Conservation (phyloP, 768 basidiomycete genomes). For the Hydnum rufescens region DNA sequence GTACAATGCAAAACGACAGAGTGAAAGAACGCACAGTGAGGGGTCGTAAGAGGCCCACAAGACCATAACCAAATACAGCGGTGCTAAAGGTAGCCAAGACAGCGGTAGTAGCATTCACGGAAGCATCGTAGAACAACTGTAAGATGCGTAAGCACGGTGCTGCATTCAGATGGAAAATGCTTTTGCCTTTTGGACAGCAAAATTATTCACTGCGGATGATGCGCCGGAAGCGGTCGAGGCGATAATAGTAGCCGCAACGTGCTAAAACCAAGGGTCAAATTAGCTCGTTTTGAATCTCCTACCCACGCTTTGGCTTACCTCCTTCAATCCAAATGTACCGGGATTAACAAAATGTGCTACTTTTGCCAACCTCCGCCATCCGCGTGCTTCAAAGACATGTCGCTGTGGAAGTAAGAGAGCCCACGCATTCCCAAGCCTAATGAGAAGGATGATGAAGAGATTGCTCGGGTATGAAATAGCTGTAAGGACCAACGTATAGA, state of each 20-base stretch:
- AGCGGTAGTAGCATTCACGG: constrained; percentile 34
- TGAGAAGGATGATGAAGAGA: constrained; percentile 13
- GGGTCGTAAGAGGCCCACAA: constrained; percentile 38
- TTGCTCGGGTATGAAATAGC: constrained; percentile 1
- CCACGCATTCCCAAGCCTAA: background rate
- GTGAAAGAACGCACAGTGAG: constrained; percentile 22
- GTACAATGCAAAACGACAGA: background rate
- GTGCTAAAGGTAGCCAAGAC: constrained; percentile 28
- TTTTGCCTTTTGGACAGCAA: constrained; percentile 36
- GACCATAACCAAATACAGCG: constrained; percentile 28
- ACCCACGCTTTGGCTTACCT: constrained; percentile 21
- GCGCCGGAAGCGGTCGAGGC: constrained; percentile 36
- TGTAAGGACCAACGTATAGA: constrained; percentile 30
- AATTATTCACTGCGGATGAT: constrained; percentile 36
- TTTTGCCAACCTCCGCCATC: constrained; percentile 24
- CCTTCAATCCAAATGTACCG: constrained; percentile 36
- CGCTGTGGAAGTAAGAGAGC: background rate
- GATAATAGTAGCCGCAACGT: constrained; percentile 35
- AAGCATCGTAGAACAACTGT: constrained; percentile 39
- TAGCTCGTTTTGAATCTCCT: background rate
- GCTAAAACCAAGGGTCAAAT: constrained; percentile 19
- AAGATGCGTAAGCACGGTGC: background rate
- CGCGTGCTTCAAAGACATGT: background rate
- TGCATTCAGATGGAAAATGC: constrained; percentile 1
- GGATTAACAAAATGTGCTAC: constrained; percentile 34